Evolutionary conservation across 495 filamentous ascomycete genomes (phyloP), one percentile per base, ranked within the genome.

Genomic region (Glonium stellatum): DNA sequence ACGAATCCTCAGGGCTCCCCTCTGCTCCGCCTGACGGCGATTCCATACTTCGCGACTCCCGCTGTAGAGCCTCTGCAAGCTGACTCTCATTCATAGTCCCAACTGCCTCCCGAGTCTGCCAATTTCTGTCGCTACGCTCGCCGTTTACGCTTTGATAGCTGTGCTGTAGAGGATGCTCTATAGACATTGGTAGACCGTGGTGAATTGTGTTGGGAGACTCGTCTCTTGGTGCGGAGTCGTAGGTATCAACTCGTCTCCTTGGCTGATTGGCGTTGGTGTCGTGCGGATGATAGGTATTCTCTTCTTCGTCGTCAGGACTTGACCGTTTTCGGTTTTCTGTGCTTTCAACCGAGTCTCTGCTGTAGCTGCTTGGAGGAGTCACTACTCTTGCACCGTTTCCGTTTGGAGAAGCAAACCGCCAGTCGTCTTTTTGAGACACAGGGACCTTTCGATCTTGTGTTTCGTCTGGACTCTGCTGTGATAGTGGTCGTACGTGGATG

Each of bases 251-350:
- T 4, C 62, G 55, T 48, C 42, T 57, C 36, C 62, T 39, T 37
- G 44, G 10, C 41, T 39, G 55, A 9, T 18, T 10, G 12, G 21
- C 19, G 5, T 51, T 9, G 44, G 25, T 52, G 25, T 67, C 61
- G 18, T 53, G 46, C 10, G 62, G 44, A 4, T 34, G 42, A 15
- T 57, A 53, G 22, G 44, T 42, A 34, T 39, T 59, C 44, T 22
- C 31, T 13, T 39, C 54, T 39, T 68, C 66, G 15, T 57, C 66
- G 9, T 46, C 23, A 6, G 62, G 62, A 49, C 50, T 60, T 1
- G 66, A 60, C 39, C 62, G 49, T 35, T 68, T 68, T 48, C 66
- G 44, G 59, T 68, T 68, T 11, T 35, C 47, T 11, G 58, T 41
- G 36, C 57, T 63, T 2, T 41, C 18, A n/a, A 41, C 36, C 2